Evolutionary conservation across 306 rosid genomes (phyloP).

Genomic region (Trichosanthes cucumerina): DNA sequence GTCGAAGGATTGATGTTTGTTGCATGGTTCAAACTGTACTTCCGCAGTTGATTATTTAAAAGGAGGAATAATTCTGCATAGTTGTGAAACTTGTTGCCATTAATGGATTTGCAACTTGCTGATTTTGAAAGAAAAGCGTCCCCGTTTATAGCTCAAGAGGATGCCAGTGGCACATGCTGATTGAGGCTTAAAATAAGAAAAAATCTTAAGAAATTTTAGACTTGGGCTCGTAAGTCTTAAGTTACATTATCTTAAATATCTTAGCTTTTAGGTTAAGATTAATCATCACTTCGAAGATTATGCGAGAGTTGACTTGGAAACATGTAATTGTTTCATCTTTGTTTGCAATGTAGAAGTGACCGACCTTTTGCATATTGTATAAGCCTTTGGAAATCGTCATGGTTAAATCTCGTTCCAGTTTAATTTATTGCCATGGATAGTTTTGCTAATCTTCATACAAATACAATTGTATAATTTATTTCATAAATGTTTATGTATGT

Average conservation of each 20-base stretch:
- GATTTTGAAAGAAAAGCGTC: neutral
- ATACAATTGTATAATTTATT: neutral
- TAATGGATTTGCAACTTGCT: neutral
- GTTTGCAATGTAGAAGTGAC: neutral
- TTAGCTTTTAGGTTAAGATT: neutral
- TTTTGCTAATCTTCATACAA: neutral
- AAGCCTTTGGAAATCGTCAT: neutral
- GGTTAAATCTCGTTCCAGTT: neutral
- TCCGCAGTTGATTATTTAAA: neutral
- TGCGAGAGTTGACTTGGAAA: neutral
- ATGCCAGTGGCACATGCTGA: neutral
- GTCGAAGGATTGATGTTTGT: neutral
- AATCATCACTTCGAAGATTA: neutral
- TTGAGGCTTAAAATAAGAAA: neutral
- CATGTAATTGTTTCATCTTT: neutral
- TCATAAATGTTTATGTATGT: neutral
- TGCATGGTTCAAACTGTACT: neutral
- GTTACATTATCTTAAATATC: neutral
- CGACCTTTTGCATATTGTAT: neutral
- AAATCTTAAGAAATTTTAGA: neutral
- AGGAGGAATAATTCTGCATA: neutral
- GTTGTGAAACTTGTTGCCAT: neutral
- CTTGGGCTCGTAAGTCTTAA: neutral
- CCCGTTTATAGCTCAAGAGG: neutral
- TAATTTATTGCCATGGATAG: neutral